Evolutionary conservation across 106 monocot species (phyloP).

Genomic region (Allium sativum): DNA sequence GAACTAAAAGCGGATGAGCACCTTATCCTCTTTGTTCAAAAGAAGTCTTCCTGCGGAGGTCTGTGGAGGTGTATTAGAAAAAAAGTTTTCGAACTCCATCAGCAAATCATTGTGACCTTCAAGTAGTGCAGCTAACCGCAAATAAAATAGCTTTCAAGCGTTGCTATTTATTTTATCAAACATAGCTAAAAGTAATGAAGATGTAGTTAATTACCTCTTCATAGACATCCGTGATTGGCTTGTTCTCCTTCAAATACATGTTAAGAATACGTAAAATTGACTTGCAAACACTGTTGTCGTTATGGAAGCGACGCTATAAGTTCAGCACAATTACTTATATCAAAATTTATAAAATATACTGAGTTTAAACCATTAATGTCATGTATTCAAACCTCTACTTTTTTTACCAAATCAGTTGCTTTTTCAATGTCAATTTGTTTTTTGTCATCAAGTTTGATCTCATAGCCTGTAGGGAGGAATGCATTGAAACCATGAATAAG

Average conservation of each 20-base stretch:
- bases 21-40: too few species aligned
- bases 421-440: slow-evolving; percentile 61
- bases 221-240: slow-evolving; percentile 79
- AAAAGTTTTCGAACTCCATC: slow-evolving; percentile 42
- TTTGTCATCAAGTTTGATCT: slow-evolving; percentile 50
- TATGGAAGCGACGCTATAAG: slow-evolving; percentile 72
- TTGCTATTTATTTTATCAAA: too few species aligned
- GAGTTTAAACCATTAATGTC: not conserved
- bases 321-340: not conserved
- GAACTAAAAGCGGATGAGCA: too few species aligned
- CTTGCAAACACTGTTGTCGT: slow-evolving; percentile 80
- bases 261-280: slow-evolving; percentile 84
- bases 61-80: slow-evolving; percentile 40
- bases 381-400: slow-evolving; percentile 52
- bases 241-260: slow-evolving; percentile 83
- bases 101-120: slow-evolving; percentile 44
- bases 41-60: too few species aligned
- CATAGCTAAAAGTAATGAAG: too few species aligned
- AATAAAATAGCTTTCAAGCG: not conserved
- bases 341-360: not conserved
- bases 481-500: slow-evolving; percentile 66
- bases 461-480: slow-evolving; percentile 55
- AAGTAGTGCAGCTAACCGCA: slow-evolving; percentile 38
- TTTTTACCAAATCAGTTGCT: slow-evolving; percentile 67
- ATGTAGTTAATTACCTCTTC: slow-evolving; percentile 29